Evolutionary conservation across 2,329 filamentous ascomycete genomes (phyloP).

Genomic region (Emmonsia crescens): DNA sequence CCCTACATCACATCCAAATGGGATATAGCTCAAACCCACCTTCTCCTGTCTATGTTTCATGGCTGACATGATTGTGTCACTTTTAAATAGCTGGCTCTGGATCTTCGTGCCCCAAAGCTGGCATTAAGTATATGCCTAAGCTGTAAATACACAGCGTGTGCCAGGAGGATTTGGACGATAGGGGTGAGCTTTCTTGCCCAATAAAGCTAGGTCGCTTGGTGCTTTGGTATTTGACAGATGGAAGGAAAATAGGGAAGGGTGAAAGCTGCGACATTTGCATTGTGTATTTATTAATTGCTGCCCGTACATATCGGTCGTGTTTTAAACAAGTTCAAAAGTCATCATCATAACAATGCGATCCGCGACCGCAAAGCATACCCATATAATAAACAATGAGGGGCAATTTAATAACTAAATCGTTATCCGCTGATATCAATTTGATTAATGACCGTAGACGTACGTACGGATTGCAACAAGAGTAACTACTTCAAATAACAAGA

Average conservation of each 20-base stretch:
- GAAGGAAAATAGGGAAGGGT: background rate
- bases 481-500: background rate
- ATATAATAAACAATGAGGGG: background rate
- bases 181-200: background rate
- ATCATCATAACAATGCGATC: background rate
- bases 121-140: slow-evolving; percentile 52
- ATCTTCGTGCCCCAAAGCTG: slow-evolving; percentile 50
- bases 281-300: background rate
- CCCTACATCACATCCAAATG: background rate
- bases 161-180: too few species aligned
- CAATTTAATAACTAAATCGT: background rate
- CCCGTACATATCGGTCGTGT: background rate
- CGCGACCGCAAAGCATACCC: background rate
- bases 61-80: background rate
- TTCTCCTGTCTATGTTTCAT: background rate
- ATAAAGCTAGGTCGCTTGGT: background rate
- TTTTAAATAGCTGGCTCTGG: slow-evolving; percentile 38
- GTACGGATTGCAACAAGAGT: background rate
- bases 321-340: background rate
- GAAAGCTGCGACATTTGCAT: background rate
- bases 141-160: background rate
- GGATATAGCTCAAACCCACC: background rate
- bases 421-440: background rate
- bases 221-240: background rate
- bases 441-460: background rate